Percentiles rank a stretch among this genome's conserved stretches.
Conservation (phyloP, 208 protist species). For the Acanthamoeba lenticulata region DNA sequence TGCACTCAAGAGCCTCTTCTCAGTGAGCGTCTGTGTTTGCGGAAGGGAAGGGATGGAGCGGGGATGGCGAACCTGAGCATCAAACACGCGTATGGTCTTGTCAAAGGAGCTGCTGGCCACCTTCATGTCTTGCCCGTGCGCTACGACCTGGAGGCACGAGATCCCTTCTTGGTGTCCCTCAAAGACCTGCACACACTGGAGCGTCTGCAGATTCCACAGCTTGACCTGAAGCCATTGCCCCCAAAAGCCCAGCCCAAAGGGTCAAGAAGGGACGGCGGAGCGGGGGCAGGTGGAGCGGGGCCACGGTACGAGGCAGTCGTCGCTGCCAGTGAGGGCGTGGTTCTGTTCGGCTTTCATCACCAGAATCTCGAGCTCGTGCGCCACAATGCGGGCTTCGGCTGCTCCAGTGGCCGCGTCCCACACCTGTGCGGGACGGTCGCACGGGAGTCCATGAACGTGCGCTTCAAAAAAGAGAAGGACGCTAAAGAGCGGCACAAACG, state of each 20-base stretch:
- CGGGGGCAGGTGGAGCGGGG: background rate
- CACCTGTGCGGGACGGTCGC: background rate
- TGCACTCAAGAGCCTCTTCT: too few relatives aligned
- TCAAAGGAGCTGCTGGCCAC: background rate
- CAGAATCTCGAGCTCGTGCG: background rate
- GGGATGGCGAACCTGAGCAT: background rate
- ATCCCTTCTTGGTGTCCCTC: background rate
- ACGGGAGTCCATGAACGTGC: too few relatives aligned
- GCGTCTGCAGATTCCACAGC: slow-evolving; percentile 7
- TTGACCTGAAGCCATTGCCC: too few relatives aligned
- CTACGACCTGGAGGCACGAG: background rate
- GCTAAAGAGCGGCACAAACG: too few relatives aligned
- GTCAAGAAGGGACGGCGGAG: background rate
- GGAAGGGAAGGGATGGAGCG: too few relatives aligned
- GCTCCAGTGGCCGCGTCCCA: background rate
- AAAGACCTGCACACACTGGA: background rate
- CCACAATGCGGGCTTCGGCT: background rate
- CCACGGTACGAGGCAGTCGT: background rate
- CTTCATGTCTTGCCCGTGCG: background rate
- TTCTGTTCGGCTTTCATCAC: background rate
- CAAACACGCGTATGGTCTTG: background rate
- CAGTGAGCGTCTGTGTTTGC: too few relatives aligned
- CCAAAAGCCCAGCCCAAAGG: background rate
- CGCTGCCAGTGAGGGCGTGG: background rate
- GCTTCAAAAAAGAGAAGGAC: too few relatives aligned